Evolutionary conservation across 768 basidiomycete genomes (phyloP), one percentile per base, ranked within the genome.

Genomic region (Pleurotus tuber-regium): DNA sequence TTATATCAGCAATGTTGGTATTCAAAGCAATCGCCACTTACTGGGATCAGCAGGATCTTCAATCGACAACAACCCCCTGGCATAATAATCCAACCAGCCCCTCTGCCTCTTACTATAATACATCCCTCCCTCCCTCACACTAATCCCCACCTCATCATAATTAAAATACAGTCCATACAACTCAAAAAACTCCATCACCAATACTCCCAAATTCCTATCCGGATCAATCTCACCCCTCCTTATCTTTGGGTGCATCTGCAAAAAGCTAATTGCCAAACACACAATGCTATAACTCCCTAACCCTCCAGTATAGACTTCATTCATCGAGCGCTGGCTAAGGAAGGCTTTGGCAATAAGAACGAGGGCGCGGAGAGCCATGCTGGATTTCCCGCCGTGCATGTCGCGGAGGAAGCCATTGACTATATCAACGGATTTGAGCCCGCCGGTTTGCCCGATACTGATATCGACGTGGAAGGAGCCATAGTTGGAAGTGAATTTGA

Each of bases 231-330:
- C 91, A 0, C 84, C 89, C 50, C 82, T 69, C 33, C 95, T 84
- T 54, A 98, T 84, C 66, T 95, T 96, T 1, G 97, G 97, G 60
- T 99, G 97, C 79, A 97, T 91, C 77, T 98, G 97, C 42, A 99
- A 73, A 65, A 99, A 99, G 66, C 84, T 92, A 57, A 98, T 82
- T 9, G 88, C 93, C 51, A 99, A 68, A 66, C 92, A 97, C 50
- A 98, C 92, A 53, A 97, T 92, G 58, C 88, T 86, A 65, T 98
- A 98, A 62, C 90, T 92, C 18, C 96, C 95, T 29, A 99, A 67
- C 2, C 97, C 97, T 6, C 97, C 96, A 0, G 87, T 89, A 66
- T 87, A 98, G n/a, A 98, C 96, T 67, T 98, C 97, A 66, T 99
- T 98, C 92, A 98, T 90, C 24, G 82, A 82, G 33, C 95, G 76